A percentile compares a stretch with the other conserved stretches of the same genome.
These are phyloP conservation scores for Elsinoe fawcettii DNA, from an alignment of 2,329 filamentous ascomycete species.

Conservation along the genomic window DNA sequence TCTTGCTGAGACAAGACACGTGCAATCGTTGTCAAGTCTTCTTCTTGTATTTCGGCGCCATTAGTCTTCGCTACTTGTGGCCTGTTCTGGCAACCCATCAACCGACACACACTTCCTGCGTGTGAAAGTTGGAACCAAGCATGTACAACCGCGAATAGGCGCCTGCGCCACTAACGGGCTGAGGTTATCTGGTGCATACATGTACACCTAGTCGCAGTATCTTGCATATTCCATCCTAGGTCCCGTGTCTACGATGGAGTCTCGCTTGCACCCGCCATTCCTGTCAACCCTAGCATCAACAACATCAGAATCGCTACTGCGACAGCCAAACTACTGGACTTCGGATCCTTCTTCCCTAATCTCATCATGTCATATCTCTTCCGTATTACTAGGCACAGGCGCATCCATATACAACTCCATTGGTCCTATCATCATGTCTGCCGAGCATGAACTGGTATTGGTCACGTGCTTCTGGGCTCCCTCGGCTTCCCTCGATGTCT, in stretches of 20 bases:
- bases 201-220: too few species aligned
- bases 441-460: conserved; percentile 60
- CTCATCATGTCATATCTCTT: conserved; percentile 30
- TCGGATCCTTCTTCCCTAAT: conserved; percentile 29
- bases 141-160: not conserved
- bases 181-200: too few species aligned
- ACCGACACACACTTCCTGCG: too few species aligned
- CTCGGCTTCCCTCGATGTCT: conserved; percentile 52
- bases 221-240: not conserved
- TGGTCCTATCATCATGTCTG: conserved; percentile 53
- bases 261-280: not conserved
- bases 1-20: too few species aligned
- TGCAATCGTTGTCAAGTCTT: too few species aligned
- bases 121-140: conserved; percentile 9
- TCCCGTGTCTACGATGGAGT: not conserved
- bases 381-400: conserved; percentile 39
- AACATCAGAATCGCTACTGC: not conserved
- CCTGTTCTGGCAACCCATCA: too few species aligned
- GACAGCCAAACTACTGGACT: conserved; percentile 34
- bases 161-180: not conserved
- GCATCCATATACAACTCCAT: conserved; percentile 40
- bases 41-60: too few species aligned
- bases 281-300: not conserved
- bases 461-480: conserved; percentile 78
- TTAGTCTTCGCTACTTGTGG: too few species aligned